phyloP scores from a whole-genome alignment of 2,329 filamentous ascomycete genomes.

The Cylindrodendrum hubeiense region DNA sequence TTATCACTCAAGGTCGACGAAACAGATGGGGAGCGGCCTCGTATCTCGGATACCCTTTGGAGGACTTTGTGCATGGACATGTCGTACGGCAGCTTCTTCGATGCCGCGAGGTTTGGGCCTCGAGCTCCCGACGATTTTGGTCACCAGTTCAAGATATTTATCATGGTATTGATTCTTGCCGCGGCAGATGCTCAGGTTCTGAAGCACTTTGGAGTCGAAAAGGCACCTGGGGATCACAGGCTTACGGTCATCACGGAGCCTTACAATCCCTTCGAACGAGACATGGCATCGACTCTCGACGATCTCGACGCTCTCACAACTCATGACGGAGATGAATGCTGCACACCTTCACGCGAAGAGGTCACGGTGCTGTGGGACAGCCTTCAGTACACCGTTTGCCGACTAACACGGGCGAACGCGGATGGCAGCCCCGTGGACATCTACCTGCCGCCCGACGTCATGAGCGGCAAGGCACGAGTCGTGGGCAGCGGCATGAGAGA shows the following conservation, averaged over 20 bases:
- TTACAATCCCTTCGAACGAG: conserved; percentile 38
- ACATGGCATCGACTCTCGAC: conserved; percentile 31
- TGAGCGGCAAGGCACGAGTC: conserved; percentile 29
- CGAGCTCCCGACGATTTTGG: conserved; percentile 35
- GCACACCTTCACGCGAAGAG: conserved; percentile 33
- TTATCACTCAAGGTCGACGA: conserved; percentile 29
- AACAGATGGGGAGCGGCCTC: background rate
- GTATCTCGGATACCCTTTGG: conserved; percentile 39
- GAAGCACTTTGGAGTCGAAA: conserved; percentile 45
- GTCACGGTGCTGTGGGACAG: conserved; percentile 37
- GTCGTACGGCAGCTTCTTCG: conserved; percentile 36
- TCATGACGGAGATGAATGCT: conserved; percentile 32
- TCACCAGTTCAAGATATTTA: conserved; percentile 36
- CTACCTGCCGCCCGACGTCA: conserved; percentile 31
- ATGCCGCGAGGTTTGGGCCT: conserved; percentile 24
- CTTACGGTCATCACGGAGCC: conserved; percentile 6
- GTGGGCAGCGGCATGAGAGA: conserved; percentile 35
- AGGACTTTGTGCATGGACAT: conserved; percentile 45
- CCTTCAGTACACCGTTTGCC: conserved; percentile 33
- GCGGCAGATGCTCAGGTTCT: conserved; percentile 51
- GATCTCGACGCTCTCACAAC: conserved; percentile 33
- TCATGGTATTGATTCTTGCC: conserved; percentile 42
- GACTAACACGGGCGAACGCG: conserved; percentile 23
- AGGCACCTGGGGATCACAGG: background rate
- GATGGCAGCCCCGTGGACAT: conserved; percentile 36